Conservation (phyloP, 805 yeast genomes). For the Saccharomyces mikatae region DNA sequence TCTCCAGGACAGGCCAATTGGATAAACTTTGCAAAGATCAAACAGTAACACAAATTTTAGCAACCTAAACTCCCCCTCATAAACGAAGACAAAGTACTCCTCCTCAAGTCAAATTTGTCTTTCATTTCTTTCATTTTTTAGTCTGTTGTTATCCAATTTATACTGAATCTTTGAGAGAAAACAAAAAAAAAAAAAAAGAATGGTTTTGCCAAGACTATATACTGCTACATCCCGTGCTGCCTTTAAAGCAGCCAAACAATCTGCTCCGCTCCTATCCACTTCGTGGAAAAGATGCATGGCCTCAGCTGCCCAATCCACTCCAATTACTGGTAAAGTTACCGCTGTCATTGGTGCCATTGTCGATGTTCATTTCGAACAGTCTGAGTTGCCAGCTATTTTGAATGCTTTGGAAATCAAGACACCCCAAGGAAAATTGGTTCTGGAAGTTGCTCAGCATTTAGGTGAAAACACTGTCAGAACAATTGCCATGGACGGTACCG, state of each 20-base stretch:
- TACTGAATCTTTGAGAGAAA: background rate
- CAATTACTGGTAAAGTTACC: conserved; percentile 77
- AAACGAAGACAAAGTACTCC: background rate
- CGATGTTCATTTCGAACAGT: conserved; percentile 97
- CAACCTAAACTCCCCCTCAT: background rate
- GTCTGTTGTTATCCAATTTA: background rate
- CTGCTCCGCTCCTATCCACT: conserved; percentile 54
- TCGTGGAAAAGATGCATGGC: conserved; percentile 33
- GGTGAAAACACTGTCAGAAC: conserved; percentile 99
- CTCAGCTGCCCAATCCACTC: conserved; percentile 48
- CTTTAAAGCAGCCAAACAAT: conserved; percentile 81
- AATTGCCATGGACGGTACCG: conserved; percentile 99
- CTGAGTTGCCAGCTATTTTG: conserved; percentile 92
- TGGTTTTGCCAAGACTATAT: conserved; percentile 52
- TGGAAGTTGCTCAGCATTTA: conserved; percentile 98
- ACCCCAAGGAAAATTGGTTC: conserved; percentile 71
- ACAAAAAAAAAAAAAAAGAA: conserved; percentile 13
- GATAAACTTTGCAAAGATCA: background rate
- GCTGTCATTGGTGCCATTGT: conserved; percentile 99
- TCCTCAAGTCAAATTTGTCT: background rate
- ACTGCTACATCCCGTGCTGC: conserved; percentile 74
- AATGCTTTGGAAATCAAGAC: conserved; percentile 89
- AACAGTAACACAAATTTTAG: background rate
- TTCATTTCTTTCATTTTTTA: background rate
- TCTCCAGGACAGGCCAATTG: background rate